phyloP scores from a whole-genome alignment of 2,329 filamentous ascomycete genomes.

The Monilinia fructigena region DNA sequence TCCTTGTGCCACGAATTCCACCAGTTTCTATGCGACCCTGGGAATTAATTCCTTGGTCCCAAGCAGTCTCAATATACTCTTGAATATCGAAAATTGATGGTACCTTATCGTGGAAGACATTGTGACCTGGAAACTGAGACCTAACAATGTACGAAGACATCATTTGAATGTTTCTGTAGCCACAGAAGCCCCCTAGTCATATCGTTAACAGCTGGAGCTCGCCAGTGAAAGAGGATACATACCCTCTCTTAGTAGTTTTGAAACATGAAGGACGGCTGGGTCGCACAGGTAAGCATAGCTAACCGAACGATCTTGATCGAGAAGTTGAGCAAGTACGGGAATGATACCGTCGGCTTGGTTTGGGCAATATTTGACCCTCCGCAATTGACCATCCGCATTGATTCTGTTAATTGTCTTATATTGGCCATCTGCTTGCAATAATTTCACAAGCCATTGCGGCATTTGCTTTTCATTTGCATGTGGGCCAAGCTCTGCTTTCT shows the following conservation, averaged over 20 bases:
- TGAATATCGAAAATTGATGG: conserved; percentile 82
- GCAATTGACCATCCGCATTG: conserved; percentile 45
- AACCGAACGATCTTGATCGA: conserved; percentile 63
- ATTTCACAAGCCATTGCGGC: conserved; percentile 64
- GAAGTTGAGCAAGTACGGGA: conserved; percentile 59
- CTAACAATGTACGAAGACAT: conserved; percentile 74
- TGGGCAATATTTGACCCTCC: conserved; percentile 45
- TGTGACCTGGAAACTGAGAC: conserved; percentile 53
- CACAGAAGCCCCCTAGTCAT: conserved; percentile 76
- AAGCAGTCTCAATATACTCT: conserved; percentile 81
- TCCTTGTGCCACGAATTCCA: conserved; percentile 81
- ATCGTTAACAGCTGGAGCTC: conserved; percentile 13
- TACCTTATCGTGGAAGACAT: conserved; percentile 58
- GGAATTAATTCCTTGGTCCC: conserved; percentile 80
- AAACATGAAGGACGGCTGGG: conserved; percentile 71
- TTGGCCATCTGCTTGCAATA: conserved; percentile 60
- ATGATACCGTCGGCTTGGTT: conserved; percentile 56
- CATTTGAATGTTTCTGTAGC: conserved; percentile 95
- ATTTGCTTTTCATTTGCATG: conserved; percentile 73
- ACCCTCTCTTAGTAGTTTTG: conserved; percentile 76
- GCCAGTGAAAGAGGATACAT: conserved; percentile 24
- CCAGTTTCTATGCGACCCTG: conserved; percentile 78
- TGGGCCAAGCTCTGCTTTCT: conserved; percentile 63
- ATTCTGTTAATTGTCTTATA: conserved; percentile 54
- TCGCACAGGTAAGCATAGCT: conserved; percentile 78